These are phyloP conservation scores for Globisporangium alternatum DNA, from an alignment of 352 stramenopile species.

Conservation along the genomic window DNA sequence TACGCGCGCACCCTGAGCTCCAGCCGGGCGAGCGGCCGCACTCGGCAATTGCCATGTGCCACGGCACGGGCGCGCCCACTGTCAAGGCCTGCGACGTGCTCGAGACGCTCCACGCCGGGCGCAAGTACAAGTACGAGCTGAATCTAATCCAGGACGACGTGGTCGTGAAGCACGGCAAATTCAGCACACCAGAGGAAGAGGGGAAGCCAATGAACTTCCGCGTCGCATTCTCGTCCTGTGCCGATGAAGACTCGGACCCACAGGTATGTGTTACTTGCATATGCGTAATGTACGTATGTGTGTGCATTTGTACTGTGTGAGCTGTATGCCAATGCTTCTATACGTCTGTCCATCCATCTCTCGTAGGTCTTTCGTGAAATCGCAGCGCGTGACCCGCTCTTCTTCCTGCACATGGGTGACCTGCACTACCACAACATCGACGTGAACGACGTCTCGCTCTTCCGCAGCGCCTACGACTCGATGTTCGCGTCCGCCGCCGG, in stretches of 20 bases:
- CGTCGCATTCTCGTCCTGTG: conserved; percentile 78
- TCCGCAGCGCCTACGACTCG: conserved; percentile 62
- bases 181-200: conserved; percentile 44
- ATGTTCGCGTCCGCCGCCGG: conserved; percentile 72
- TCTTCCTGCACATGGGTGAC: conserved; percentile 90
- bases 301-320: background rate
- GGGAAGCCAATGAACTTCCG: conserved; percentile 59
- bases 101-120: conserved; percentile 44
- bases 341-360: background rate
- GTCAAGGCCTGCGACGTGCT: conserved; percentile 48
- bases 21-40: conserved; percentile 42
- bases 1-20: conserved; percentile 54
- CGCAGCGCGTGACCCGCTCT: conserved; percentile 53
- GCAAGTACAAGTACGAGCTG: conserved; percentile 63
- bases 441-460: conserved; percentile 55
- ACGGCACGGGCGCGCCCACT: conserved; percentile 23
- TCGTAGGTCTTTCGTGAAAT: conserved; percentile 60
- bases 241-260: conserved; percentile 77
- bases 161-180: conserved; percentile 36
- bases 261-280: conserved; percentile 26
- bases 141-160: conserved; percentile 30
- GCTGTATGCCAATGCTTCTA: conserved; percentile 9
- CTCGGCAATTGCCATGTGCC: conserved; percentile 38
- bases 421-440: conserved; percentile 86
- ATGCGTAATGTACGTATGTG: conserved; percentile 1